Conservation (phyloP, 2,329 filamentous ascomycete species). For the Pseudogymnoascus sp. region DNA sequence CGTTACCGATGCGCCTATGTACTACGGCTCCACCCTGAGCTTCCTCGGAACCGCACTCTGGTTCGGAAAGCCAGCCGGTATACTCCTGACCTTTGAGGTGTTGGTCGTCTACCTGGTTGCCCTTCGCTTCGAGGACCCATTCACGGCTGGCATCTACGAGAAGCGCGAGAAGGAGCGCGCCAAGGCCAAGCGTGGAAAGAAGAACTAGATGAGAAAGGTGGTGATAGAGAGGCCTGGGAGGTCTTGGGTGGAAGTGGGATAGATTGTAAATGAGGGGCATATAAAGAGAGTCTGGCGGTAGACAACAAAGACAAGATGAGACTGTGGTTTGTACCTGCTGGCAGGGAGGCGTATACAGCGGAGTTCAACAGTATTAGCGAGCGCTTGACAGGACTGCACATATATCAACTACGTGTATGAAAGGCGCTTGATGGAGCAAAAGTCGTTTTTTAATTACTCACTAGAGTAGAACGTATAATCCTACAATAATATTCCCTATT, state of each 20-base stretch:
- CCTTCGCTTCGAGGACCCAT: conserved; percentile 83
- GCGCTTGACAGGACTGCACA: conserved; percentile 8
- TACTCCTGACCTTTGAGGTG: conserved; percentile 69
- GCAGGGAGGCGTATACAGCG: conserved; percentile 5
- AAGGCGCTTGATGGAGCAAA: conserved; percentile 10
- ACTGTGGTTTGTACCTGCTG: background rate
- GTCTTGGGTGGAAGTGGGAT: background rate
- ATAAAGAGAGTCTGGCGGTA: background rate
- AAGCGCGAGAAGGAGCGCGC: conserved; percentile 62
- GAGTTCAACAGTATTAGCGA: conserved; percentile 9
- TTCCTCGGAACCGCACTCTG: conserved; percentile 83
- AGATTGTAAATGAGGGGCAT: background rate
- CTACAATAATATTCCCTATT: conserved; percentile 2
- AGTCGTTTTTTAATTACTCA: conserved; percentile 6
- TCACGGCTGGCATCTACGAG: conserved; percentile 86
- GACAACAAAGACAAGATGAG: background rate
- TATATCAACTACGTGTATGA: conserved; percentile 11
- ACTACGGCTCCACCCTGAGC: conserved; percentile 85
- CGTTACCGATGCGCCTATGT: conserved; percentile 87
- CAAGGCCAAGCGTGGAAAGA: conserved; percentile 26
- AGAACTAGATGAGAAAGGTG: conserved; percentile 21
- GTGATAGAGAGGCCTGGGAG: background rate
- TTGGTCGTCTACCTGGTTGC: conserved; percentile 72
- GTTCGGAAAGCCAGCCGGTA: conserved; percentile 78
- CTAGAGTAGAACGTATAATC: conserved; percentile 2